Conservation (phyloP, 805 yeast genomes). For the Candida fluviatilis region DNA sequence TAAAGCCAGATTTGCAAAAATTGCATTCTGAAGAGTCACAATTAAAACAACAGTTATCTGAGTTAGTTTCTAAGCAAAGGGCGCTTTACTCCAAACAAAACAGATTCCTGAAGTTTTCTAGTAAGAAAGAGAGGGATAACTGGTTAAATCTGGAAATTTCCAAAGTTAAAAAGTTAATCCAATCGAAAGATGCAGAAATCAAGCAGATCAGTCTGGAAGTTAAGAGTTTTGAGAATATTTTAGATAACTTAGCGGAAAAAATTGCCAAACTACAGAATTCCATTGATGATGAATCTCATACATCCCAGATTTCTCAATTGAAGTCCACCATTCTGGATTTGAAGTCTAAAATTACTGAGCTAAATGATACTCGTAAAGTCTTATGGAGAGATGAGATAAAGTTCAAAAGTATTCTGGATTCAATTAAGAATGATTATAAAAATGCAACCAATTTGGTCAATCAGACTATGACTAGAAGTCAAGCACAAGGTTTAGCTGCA, state of each 20-base stretch:
- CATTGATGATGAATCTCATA: slow-evolving; percentile 9
- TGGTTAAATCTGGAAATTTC: slow-evolving; percentile 60
- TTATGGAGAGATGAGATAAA: slow-evolving; percentile 80
- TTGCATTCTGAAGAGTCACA: slow-evolving; percentile 38
- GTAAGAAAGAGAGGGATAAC: slow-evolving; percentile 54
- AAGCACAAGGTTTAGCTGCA: slow-evolving; percentile 64
- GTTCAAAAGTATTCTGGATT: slow-evolving; percentile 50
- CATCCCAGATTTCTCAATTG: slow-evolving; percentile 7
- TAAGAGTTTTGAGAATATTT: slow-evolving; percentile 20
- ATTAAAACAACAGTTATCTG: slow-evolving; percentile 35
- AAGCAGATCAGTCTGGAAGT: slow-evolving; percentile 18
- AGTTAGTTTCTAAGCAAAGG: slow-evolving; percentile 51
- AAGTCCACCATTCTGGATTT: slow-evolving; percentile 34
- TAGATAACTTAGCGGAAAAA: slow-evolving; percentile 13
- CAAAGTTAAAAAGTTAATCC: slow-evolving; percentile 25
- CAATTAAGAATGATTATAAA: slow-evolving; percentile 51
- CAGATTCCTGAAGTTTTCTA: slow-evolving; percentile 54
- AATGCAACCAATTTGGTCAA: slow-evolving; percentile 57
- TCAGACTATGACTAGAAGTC: slow-evolving; percentile 72
- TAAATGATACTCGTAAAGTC: slow-evolving; percentile 63
- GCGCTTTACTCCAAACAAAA: slow-evolving; percentile 67
- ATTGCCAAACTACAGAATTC: slow-evolving; percentile 11
- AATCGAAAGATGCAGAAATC: slow-evolving; percentile 20
- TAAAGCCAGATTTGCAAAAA: slow-evolving; percentile 39
- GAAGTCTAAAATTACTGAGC: slow-evolving; percentile 38